Evolutionary conservation across 1,284 basidiomycete genomes (phyloP).

Genomic region (Cryptococcus sp.): DNA sequence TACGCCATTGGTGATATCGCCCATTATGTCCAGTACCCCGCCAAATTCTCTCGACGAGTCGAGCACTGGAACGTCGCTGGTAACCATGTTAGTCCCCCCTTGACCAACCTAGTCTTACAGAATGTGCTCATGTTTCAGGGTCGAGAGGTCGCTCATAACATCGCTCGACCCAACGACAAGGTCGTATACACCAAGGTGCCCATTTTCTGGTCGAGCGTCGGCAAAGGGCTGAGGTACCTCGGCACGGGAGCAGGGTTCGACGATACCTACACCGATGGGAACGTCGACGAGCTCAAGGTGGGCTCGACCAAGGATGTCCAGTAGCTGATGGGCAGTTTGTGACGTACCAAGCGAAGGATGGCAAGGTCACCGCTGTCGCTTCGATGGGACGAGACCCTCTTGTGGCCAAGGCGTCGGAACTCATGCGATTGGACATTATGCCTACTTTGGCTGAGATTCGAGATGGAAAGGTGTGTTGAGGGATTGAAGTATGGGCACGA

Average conservation of each 20-base stretch:
- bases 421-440: conserved; percentile 74
- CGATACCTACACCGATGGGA: conserved; percentile 70
- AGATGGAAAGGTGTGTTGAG: conserved; percentile 47
- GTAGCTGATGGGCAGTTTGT: conserved; percentile 56
- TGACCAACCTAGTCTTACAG: conserved; percentile 12
- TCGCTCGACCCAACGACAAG: conserved; percentile 49
- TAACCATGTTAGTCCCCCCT: conserved; percentile 21
- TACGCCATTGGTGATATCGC: conserved; percentile 92
- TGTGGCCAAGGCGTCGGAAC: conserved; percentile 72
- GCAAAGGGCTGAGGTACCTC: conserved; percentile 74
- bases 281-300: conserved; percentile 71
- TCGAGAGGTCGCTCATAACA: conserved; percentile 70
- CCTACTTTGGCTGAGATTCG: conserved; percentile 69
- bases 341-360: conserved; percentile 74
- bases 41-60: conserved; percentile 52
- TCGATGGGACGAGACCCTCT: conserved; percentile 57
- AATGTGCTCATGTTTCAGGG: conserved; percentile 53
- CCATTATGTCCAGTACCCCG: conserved; percentile 61
- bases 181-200: conserved; percentile 60
- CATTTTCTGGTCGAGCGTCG: conserved; percentile 75
- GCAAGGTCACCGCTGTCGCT: conserved; percentile 73
- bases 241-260: conserved; percentile 62
- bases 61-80: conserved; percentile 84
- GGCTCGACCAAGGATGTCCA: conserved; percentile 6
- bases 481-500: not conserved